Conservation (phyloP, 228 moss, liverwort and hornwort species). For the Sphagnum fallax region DNA sequence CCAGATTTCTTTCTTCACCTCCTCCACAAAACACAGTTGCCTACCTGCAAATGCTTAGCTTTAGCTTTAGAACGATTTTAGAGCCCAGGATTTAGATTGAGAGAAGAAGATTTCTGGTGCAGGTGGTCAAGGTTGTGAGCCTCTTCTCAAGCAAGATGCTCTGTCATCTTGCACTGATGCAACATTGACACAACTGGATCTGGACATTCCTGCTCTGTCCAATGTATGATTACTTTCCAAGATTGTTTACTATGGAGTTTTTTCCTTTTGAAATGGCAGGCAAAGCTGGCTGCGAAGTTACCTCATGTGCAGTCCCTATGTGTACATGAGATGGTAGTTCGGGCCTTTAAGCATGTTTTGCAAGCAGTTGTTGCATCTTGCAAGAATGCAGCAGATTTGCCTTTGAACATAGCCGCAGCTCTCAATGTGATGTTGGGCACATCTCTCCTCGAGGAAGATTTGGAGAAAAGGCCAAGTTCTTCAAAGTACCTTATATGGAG, state of each 20-base stretch:
- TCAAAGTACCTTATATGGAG: slow-evolving; percentile 16
- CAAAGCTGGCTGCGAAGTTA: slow-evolving; percentile 45
- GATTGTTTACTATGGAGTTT: not conserved
- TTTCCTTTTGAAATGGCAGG: slow-evolving; percentile 15
- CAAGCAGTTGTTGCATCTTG: slow-evolving; percentile 53
- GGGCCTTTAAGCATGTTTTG: slow-evolving; percentile 55
- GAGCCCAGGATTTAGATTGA: too few species aligned
- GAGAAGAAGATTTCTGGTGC: too few species aligned
- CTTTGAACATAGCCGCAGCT: slow-evolving; percentile 44
- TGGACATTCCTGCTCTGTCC: too few species aligned
- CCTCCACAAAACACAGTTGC: too few species aligned
- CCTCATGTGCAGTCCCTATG: slow-evolving; percentile 65
- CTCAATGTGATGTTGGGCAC: slow-evolving; percentile 57
- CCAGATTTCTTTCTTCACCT: too few species aligned
- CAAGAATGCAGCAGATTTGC: slow-evolving; percentile 32
- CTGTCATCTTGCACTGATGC: not conserved
- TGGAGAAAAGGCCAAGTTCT: not conserved
- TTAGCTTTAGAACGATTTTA: too few species aligned
- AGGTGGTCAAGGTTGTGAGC: too few species aligned
- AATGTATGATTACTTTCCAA: not conserved
- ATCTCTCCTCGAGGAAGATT: slow-evolving; percentile 16
- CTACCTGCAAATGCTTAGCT: too few species aligned
- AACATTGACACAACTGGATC: not conserved
- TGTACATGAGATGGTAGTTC: slow-evolving; percentile 62
- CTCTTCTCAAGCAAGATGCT: not conserved